Evolutionary conservation across 2,329 filamentous ascomycete species (phyloP).

Genomic region (Pseudocercospora fijiensis): DNA sequence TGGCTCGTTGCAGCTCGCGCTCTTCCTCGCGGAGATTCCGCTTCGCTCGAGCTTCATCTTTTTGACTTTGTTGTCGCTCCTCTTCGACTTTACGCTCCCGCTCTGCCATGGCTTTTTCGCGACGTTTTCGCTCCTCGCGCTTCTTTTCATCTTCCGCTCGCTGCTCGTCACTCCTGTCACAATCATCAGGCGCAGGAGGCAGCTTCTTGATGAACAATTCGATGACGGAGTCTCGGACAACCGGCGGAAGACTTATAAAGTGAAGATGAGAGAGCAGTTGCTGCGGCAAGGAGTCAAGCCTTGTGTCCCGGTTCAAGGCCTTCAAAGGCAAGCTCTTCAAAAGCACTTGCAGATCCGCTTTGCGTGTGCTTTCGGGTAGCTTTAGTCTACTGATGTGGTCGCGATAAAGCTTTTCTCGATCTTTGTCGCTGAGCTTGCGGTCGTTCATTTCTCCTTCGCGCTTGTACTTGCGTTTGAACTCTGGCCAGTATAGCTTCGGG

Average conservation of each 20-base stretch:
- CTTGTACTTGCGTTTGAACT: constrained; percentile 89
- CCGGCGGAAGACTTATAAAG: constrained; percentile 65
- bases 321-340: constrained; percentile 61
- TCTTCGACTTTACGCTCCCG: constrained; percentile 29
- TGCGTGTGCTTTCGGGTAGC: constrained; percentile 63
- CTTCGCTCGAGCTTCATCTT: constrained; percentile 23
- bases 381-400: constrained; percentile 68
- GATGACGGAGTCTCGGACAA: constrained; percentile 63
- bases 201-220: constrained; percentile 66
- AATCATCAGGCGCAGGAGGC: constrained; percentile 41
- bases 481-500: constrained; percentile 93
- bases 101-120: constrained; percentile 27
- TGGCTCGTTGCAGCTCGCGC: constrained; percentile 25
- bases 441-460: constrained; percentile 80
- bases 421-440: constrained; percentile 58
- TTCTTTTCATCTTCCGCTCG: constrained; percentile 35
- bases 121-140: constrained; percentile 25
- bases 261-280: constrained; percentile 65
- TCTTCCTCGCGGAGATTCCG: constrained; percentile 26
- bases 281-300: constrained; percentile 59
- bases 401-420: constrained; percentile 75
- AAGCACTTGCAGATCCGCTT: constrained; percentile 66
- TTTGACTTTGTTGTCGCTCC: constrained; percentile 21
- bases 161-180: constrained; percentile 55
- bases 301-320: constrained; percentile 60